Conservation (phyloP, 805 yeast species). For the Saturnispora bothae region DNA sequence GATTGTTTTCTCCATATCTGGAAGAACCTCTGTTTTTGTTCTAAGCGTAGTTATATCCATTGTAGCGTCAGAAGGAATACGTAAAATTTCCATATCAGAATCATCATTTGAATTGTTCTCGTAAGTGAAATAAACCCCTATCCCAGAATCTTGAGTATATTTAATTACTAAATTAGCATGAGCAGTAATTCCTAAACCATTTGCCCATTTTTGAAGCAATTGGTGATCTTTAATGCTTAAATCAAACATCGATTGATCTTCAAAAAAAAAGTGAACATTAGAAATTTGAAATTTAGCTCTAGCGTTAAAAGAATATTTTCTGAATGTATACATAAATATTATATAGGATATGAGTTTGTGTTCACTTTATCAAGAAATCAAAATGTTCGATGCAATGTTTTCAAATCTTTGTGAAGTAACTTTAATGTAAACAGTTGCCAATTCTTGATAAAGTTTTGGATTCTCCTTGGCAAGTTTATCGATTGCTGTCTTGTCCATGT, state of each 20-base stretch:
- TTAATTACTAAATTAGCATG: conserved; percentile 12
- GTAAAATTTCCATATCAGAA: conserved; percentile 24
- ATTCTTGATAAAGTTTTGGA: conserved; percentile 48
- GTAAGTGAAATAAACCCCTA: conserved; percentile 26
- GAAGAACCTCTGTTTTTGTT: conserved; percentile 10
- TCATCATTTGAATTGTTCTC: not conserved
- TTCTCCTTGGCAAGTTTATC: conserved; percentile 39
- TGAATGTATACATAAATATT: no score
- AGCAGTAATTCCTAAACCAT: conserved; percentile 7
- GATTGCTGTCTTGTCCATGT: conserved; percentile 39
- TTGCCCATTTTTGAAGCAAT: conserved; percentile 11
- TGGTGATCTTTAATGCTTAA: not conserved
- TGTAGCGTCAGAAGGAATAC: conserved; percentile 28
- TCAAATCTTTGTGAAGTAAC: conserved; percentile 64
- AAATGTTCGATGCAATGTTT: conserved; percentile 63
- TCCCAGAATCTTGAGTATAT: conserved; percentile 19
- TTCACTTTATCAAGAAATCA: conserved; percentile 39
- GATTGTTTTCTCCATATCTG: conserved; percentile 16
- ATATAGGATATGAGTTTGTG: no score
- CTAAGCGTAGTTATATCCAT: conserved; percentile 26
- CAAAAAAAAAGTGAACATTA: not conserved
- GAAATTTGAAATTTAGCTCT: not conserved
- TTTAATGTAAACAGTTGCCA: conserved; percentile 49
- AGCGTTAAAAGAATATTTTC: no score
- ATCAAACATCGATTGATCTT: no score